Evolutionary conservation across 73 alveolate genomes (phyloP), one percentile per base, ranked within the genome.

Genomic region (Tetrahymena thermophila): DNA sequence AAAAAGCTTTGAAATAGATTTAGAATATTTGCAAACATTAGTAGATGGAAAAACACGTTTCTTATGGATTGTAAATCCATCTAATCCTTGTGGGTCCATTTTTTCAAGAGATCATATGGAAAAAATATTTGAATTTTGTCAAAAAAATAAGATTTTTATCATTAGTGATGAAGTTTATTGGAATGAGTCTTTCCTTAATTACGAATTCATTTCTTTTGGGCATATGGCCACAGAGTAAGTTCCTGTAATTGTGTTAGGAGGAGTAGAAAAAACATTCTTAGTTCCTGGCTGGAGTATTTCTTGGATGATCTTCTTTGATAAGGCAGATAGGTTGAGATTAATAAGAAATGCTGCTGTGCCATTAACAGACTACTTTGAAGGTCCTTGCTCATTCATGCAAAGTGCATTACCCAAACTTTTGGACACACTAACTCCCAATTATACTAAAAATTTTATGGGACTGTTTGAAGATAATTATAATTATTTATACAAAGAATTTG

Each of bases 261-360:
- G 98, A 17, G 89, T 98, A 56, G 97, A 98, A 10, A 98, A 98
- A 96, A 97, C 96, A 31, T 98, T 96, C 93, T 85, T 97, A 34
- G 98, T 98, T 31, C 99, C 99, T 55, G 99, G 99, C n/a, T 98
- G 99, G 99, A 95, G 99, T 93, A 93, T 94, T 14, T 98, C 99
- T 14, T 98, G 99, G 99, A 94, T 96, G 93, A 95, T 98, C 28
- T 95, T 96, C 43, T 98, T 97, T 93, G 98, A 98, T 85, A 96
- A 97, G 43, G 94, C 97, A 56, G 95, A 96, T 21, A 95, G 89
- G 25, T 98, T 97, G 28, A 98, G 56, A 35, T 94, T 94, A 11
- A 95, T 97, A 10, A 57, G 96, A 42, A 37, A 38, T 23, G 96
- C 96, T 25, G 43, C 98, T 94, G 85, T 89, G 84, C 95, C 96